phyloP scores from a whole-genome alignment of 2,329 filamentous ascomycete species.

The Fusarium sp. region DNA sequence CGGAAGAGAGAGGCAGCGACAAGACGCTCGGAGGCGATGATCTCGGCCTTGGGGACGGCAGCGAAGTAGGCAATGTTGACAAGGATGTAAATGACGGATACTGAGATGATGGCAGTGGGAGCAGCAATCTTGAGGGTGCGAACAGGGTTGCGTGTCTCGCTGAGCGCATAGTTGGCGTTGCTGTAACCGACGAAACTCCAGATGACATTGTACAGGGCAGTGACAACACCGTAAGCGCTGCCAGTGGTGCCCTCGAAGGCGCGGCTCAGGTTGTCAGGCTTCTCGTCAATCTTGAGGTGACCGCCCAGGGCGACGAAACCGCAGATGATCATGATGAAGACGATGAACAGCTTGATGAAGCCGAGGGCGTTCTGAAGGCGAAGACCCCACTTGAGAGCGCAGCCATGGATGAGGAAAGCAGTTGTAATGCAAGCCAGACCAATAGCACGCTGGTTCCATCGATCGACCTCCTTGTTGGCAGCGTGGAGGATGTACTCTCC shows the following conservation, averaged over 20 bases:
- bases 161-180: constrained; percentile 74
- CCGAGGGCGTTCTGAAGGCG: constrained; percentile 75
- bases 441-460: constrained; percentile 75
- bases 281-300: constrained; percentile 66
- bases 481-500: constrained; percentile 77
- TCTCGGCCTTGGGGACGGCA: constrained; percentile 64
- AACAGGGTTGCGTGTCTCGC: constrained; percentile 73
- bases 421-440: constrained; percentile 74
- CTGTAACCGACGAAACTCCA: constrained; percentile 76
- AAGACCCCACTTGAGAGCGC: constrained; percentile 73
- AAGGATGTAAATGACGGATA: constrained; percentile 72
- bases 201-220: constrained; percentile 77
- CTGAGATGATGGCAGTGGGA: constrained; percentile 67
- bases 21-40: constrained; percentile 62
- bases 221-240: constrained; percentile 74
- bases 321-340: constrained; percentile 72
- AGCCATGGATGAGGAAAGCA: constrained; percentile 73
- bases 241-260: constrained; percentile 74
- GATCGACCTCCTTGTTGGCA: constrained; percentile 68
- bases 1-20: constrained; percentile 66
- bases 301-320: constrained; percentile 72
- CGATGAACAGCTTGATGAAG: constrained; percentile 72
- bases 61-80: constrained; percentile 76
- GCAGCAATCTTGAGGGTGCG: constrained; percentile 74
- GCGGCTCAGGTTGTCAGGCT: constrained; percentile 71